phyloP scores from a whole-genome alignment of 1,284 basidiomycete genomes.

The Lignosus rhinocerotis region DNA sequence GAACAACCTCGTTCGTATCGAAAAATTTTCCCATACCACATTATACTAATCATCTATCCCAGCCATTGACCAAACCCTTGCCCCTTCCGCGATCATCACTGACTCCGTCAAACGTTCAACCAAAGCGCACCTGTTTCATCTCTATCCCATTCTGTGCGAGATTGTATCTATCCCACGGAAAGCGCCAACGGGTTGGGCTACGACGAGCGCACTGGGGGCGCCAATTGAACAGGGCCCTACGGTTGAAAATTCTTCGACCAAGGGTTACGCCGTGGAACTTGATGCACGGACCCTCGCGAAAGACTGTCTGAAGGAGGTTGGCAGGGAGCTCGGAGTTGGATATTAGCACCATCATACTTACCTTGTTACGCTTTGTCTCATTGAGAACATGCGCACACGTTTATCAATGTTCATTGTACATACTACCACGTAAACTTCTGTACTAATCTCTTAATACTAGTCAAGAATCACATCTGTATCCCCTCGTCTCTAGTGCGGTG shows the following conservation, averaged over 20 bases:
- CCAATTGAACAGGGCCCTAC: constrained; percentile 21
- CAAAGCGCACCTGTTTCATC: constrained; percentile 81
- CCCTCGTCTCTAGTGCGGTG: constrained; percentile 15
- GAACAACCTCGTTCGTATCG: constrained; percentile 53
- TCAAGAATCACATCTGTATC: background rate
- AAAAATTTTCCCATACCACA: background rate
- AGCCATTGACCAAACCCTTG: constrained; percentile 47
- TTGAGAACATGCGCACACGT: background rate
- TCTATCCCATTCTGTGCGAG: constrained; percentile 78
- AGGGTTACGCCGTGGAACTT: constrained; percentile 46
- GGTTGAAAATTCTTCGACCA: constrained; percentile 33
- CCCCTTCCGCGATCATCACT: constrained; percentile 55
- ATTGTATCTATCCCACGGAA: constrained; percentile 70
- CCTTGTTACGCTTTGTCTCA: background rate
- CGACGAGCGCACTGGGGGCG: constrained; percentile 18
- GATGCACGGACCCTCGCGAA: constrained; percentile 69
- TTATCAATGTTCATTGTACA: constrained; percentile 2
- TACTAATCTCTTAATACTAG: constrained; percentile 13
- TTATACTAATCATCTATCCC: background rate
- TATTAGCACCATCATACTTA: constrained; percentile 10
- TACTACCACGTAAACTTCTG: constrained; percentile 6
- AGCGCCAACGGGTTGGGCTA: constrained; percentile 68
- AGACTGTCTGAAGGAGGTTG: constrained; percentile 71
- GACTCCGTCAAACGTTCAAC: constrained; percentile 72
- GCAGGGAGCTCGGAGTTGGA: constrained; percentile 65